Base-by-base conservation (phyloP, 768 basidiomycete genomes). In the Clitopilus hobsonii region DNA sequence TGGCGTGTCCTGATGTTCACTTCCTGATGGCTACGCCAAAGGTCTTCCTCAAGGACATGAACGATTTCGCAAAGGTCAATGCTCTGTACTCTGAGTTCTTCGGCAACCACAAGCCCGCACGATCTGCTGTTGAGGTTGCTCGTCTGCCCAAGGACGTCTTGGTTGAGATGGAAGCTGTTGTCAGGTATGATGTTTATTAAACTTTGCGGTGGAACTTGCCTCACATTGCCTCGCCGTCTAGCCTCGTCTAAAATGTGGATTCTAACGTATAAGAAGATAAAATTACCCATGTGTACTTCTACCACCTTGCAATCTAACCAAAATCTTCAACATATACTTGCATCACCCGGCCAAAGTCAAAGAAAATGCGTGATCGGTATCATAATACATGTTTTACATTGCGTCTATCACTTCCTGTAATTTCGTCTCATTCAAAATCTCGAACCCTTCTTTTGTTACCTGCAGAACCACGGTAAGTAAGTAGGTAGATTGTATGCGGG, bases 1-100 rank as follows among this genome's bases (percentile, higher is more conserved):
- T 26, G 27, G 18, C 4, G n/a, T 29, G 30, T n/a, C 38, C 20
- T 28, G 7, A 10, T 54, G 5, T 32, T 10, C 27, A 25, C 24
- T 50, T 36, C 24, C 38, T 23, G 13, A 20, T n/a, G 11, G 32
- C 13, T 55, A n/a, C 24, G 30, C 23, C 29, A 27, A 28, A 94
- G 93, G 88, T 95, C 23, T 98, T 97, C 75, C 71, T 98, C 67
- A 93, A 96, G 70, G 75, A 82, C 58, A 95, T 98, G 92, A 77
- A 91, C 60, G 91, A 99, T 69, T 98, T 98, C 66, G 84, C 65
- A 3, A 73, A 79, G 36, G 84, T 97, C 63, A 98, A 98, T 69
- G 81, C 71, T 14, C 76, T 94, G 58, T 98, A 97, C 68, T 81
- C 82, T 29, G 75, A 82, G 53, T 88, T 91, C 71, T 98, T 98